Conservation (phyloP, 495 filamentous ascomycete species). For the Penicillium atrosanguineum region DNA sequence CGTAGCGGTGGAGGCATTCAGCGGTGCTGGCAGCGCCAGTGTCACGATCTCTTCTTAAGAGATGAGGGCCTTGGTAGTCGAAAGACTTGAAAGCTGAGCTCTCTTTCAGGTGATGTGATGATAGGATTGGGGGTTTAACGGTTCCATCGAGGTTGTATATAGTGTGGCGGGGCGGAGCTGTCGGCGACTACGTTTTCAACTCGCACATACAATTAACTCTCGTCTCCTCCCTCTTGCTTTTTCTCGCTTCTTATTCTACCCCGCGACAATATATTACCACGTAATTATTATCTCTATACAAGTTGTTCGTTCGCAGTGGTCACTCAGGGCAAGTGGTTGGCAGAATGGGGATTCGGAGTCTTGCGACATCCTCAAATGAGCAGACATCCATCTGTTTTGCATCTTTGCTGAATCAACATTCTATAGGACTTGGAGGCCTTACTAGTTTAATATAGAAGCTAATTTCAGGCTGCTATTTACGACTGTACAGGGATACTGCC, state of each 20-base stretch:
- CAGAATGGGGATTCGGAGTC: background rate
- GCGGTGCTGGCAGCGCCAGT: conserved; percentile 13
- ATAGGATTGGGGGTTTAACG: background rate
- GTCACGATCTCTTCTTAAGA: conserved; percentile 10
- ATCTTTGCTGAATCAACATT: background rate
- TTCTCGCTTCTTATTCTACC: too few species aligned
- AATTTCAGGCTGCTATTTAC: too few species aligned
- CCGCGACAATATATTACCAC: too few species aligned
- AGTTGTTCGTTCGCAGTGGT: background rate
- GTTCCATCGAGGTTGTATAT: conserved; percentile 5
- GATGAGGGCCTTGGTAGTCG: conserved; percentile 2
- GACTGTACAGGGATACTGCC: too few species aligned
- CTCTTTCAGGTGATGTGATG: conserved; percentile 1
- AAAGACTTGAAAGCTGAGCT: conserved; percentile 3
- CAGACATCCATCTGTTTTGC: background rate
- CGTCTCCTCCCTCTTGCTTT: background rate
- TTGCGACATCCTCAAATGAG: background rate
- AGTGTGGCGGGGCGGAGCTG: conserved; percentile 6
- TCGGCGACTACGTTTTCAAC: conserved; percentile 1
- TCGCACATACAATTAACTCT: background rate
- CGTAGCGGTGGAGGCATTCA: conserved; percentile 12
- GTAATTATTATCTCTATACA: background rate
- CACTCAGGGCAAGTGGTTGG: background rate
- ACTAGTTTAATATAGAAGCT: too few species aligned
- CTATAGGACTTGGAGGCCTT: background rate